phyloP scores from a whole-genome alignment of 1,139 yeast genomes.

The Geotrichum reessii region DNA sequence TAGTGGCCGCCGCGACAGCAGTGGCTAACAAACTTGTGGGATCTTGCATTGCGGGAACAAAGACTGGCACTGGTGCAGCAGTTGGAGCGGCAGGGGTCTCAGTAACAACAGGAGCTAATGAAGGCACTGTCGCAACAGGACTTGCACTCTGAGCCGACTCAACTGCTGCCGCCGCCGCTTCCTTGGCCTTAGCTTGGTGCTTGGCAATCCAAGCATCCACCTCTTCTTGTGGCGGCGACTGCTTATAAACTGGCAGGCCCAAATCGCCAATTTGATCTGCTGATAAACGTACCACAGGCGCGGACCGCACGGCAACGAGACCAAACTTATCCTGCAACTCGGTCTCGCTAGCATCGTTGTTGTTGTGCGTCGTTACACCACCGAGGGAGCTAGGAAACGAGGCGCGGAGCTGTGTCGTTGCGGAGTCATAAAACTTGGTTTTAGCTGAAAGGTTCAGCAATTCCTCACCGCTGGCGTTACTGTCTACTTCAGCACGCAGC shows the following conservation, averaged over 20 bases:
- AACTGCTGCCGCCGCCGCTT: neutral
- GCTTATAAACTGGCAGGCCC: slow-evolving; percentile 7
- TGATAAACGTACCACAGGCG: neutral
- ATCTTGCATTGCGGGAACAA: neutral
- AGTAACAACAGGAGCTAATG: neutral
- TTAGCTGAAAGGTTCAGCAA: slow-evolving; percentile 10
- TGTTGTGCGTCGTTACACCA: too few relatives aligned
- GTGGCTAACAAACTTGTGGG: neutral
- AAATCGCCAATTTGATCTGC: slow-evolving; percentile 1
- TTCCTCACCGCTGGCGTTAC: neutral
- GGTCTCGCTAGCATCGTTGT: slow-evolving; percentile 3
- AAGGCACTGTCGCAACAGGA: neutral
- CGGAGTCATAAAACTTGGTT: slow-evolving; percentile 24
- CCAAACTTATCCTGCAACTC: slow-evolving; percentile 10
- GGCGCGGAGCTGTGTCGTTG: slow-evolving; percentile 30
- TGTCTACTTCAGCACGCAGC: neutral
- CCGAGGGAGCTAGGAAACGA: slow-evolving; percentile 18
- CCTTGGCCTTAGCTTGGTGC: neutral
- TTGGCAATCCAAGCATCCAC: slow-evolving; percentile 7
- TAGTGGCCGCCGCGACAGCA: neutral
- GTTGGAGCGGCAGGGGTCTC: neutral
- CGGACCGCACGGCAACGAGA: slow-evolving; percentile 1
- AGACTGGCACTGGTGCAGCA: too few relatives aligned
- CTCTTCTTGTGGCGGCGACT: slow-evolving; percentile 6
- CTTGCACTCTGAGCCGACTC: neutral